These are phyloP conservation scores for Myriosclerotinia duriaeana DNA, from an alignment of 2,329 filamentous ascomycete species.

Conservation along the genomic window DNA sequence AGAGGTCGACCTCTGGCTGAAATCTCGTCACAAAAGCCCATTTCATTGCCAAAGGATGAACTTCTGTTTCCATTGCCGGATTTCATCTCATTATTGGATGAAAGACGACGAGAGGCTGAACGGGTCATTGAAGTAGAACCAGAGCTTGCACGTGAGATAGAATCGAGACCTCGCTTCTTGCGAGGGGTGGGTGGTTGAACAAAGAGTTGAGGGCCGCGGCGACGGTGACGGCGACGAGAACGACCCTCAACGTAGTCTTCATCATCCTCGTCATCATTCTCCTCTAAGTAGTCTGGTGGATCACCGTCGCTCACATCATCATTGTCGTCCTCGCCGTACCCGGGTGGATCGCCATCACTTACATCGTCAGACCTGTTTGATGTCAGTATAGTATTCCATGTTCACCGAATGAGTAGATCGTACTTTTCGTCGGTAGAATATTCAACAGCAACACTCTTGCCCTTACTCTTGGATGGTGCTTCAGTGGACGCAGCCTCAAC, in stretches of 20 bases:
- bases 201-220: not conserved
- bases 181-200: not conserved
- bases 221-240: not conserved
- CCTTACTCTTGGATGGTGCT: not conserved
- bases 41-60: not conserved
- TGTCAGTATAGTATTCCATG: not conserved
- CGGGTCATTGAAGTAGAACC: not conserved
- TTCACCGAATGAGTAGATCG: not conserved
- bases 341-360: slow-evolving; percentile 8
- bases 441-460: not conserved
- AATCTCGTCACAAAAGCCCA: not conserved
- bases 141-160: too few species aligned
- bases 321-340: not conserved
- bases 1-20: not conserved
- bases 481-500: not conserved
- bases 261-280: not conserved
- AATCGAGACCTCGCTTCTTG: not conserved
- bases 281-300: not conserved
- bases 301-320: slow-evolving; percentile 8
- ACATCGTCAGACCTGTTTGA: slow-evolving; percentile 2
- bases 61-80: not conserved
- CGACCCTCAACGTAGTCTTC: not conserved
- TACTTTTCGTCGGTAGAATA: not conserved
- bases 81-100: not conserved
- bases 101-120: not conserved